Conservation (phyloP, 768 basidiomycete genomes). For the Boletus pseudo-olivaceus region DNA sequence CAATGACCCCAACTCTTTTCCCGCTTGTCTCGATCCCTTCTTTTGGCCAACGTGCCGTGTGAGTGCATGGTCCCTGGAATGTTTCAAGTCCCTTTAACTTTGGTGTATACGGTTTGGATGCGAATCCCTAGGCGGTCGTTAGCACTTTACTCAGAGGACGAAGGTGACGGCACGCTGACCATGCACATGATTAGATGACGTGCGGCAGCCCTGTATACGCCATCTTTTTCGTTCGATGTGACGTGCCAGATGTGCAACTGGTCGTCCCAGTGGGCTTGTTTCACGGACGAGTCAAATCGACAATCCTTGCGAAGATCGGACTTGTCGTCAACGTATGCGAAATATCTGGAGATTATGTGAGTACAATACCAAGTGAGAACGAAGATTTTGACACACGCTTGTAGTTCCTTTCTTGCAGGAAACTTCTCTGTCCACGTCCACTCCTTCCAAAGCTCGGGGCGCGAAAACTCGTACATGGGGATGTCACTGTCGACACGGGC, state of each 20-base stretch:
- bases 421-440: slow-evolving; percentile 15
- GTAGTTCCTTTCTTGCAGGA: slow-evolving; percentile 11
- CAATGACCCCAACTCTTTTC: slow-evolving; percentile 16
- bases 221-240: slow-evolving; percentile 5
- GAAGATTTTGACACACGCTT: not conserved
- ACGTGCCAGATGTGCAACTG: slow-evolving; percentile 6
- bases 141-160: not conserved
- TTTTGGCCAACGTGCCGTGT: slow-evolving; percentile 14
- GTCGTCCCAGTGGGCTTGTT: slow-evolving; percentile 12
- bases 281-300: slow-evolving; percentile 10
- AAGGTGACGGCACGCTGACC: not conserved
- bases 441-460: slow-evolving; percentile 12
- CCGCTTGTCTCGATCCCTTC: slow-evolving; percentile 11
- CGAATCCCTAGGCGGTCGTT: not conserved
- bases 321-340: slow-evolving; percentile 10
- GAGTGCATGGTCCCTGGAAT: slow-evolving; percentile 7
- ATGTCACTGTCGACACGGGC: slow-evolving; percentile 8
- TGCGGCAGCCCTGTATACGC: slow-evolving; percentile 9
- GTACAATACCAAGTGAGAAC: not conserved
- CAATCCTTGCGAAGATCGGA: slow-evolving; percentile 14
- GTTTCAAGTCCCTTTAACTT: slow-evolving; percentile 4
- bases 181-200: slow-evolving; percentile 14
- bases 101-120: slow-evolving; percentile 14
- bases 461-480: slow-evolving; percentile 9
- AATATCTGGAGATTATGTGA: slow-evolving; percentile 9